A percentile compares a stretch with the other conserved stretches of the same genome.
These are phyloP conservation scores for Nakaseomyces kungkrabaensis DNA, from an alignment of 1,139 yeast genomes.

Conservation along the genomic window DNA sequence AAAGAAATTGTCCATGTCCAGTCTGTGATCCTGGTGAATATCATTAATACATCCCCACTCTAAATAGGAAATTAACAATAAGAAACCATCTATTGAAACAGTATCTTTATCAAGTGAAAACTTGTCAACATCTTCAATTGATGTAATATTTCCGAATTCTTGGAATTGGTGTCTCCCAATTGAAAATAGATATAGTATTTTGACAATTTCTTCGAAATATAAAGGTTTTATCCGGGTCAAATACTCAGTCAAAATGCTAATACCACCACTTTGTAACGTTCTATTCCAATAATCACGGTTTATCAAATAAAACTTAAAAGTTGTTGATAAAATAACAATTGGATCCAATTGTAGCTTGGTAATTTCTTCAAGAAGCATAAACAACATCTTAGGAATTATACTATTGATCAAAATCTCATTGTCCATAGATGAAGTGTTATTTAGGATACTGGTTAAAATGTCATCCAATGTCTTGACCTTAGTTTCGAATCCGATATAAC, in stretches of 20 bases:
- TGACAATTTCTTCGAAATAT: constrained; percentile 19
- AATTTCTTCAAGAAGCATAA: constrained; percentile 42
- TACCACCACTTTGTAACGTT: constrained; percentile 48
- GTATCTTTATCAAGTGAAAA: neutral
- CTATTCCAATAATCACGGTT: constrained; percentile 40
- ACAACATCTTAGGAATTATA: constrained; percentile 55
- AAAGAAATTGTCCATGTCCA: neutral
- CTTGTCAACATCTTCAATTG: neutral
- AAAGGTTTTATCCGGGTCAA: constrained; percentile 30
- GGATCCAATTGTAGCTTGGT: constrained; percentile 33
- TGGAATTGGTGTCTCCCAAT: constrained; percentile 2
- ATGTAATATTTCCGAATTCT: neutral
- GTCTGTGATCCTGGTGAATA: constrained; percentile 1
- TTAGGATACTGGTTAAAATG: neutral
- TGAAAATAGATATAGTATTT: constrained; percentile 12
- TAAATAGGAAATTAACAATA: neutral
- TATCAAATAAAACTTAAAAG: constrained; percentile 41
- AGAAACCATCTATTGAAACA: neutral
- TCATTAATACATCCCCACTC: constrained; percentile 1
- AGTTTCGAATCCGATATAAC: constrained; percentile 8
- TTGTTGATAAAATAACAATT: constrained; percentile 39
- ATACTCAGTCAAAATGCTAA: constrained; percentile 39
- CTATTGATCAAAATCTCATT: constrained; percentile 37
- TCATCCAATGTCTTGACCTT: constrained; percentile 4
- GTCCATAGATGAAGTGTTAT: neutral